Percentiles rank a stretch among this genome's conserved stretches.
These are phyloP conservation scores for Aspergillus floridensis DNA, from an alignment of 2,329 filamentous ascomycete species.

Conservation along the genomic window DNA sequence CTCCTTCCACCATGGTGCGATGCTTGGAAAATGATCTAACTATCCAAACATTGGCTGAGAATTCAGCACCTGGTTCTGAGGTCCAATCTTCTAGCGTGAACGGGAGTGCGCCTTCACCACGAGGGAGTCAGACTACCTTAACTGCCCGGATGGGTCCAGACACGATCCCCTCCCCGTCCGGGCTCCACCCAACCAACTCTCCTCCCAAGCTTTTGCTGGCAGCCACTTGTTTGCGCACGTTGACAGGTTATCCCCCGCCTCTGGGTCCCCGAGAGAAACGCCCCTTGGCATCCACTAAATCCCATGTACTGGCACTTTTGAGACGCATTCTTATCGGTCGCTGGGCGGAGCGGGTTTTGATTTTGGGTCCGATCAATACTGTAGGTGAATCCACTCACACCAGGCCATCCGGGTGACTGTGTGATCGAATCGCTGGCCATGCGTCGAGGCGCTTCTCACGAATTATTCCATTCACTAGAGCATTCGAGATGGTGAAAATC, in stretches of 20 bases:
- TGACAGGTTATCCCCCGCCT: constrained; percentile 11
- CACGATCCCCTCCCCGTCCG: constrained; percentile 4
- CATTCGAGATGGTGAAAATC: constrained; percentile 14
- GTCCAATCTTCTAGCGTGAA: not conserved
- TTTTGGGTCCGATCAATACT: not conserved
- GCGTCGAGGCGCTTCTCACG: constrained; percentile 11
- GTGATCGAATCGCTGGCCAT: not conserved
- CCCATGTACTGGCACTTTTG: not conserved
- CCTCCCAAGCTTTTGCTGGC: constrained; percentile 12
- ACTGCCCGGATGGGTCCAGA: not conserved
- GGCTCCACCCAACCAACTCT: constrained; percentile 2
- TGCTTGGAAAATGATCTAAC: too few species aligned
- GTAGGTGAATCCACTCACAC: not conserved
- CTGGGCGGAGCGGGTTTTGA: not conserved
- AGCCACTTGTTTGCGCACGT: constrained; percentile 26
- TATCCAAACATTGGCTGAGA: not conserved
- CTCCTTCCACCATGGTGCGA: too few species aligned
- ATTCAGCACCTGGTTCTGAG: not conserved
- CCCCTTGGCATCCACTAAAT: not conserved
- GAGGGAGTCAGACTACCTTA: not conserved
- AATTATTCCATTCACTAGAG: constrained; percentile 3
- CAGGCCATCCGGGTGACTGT: not conserved
- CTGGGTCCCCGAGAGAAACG: not conserved
- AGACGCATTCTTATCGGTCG: not conserved
- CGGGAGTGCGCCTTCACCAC: not conserved